Percentiles rank a stretch among this genome's conserved stretches.
phyloP scores from a whole-genome alignment of 768 basidiomycete species.

The Postia placenta region DNA sequence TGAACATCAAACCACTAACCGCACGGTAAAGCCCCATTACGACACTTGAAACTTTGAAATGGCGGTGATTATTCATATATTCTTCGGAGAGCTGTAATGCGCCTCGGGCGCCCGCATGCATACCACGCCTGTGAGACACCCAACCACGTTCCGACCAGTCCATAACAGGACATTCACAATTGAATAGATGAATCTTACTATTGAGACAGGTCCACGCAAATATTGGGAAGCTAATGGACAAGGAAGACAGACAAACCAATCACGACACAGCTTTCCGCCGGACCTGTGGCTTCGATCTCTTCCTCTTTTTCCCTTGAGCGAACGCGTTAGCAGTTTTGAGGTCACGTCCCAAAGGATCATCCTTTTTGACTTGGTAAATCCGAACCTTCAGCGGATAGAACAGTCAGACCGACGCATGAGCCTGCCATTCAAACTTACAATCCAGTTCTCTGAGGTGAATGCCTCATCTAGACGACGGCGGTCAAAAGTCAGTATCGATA shows the following conservation, averaged over 20 bases:
- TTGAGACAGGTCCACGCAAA: no score
- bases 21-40: no score
- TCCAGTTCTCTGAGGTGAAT: slow-evolving; percentile 99
- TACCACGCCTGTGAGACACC: no score
- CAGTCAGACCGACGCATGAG: neutral
- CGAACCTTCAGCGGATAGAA: slow-evolving; percentile 48
- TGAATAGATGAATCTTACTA: no score
- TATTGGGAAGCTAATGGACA: no score
- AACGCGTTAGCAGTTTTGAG: slow-evolving; percentile 86
- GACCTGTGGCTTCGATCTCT: slow-evolving; percentile 62
- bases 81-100: no score
- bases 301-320: slow-evolving; percentile 82
- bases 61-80: no score
- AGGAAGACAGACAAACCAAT: neutral
- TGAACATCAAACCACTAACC: no score
- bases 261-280: slow-evolving; percentile 46
- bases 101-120: no score
- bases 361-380: slow-evolving; percentile 93
- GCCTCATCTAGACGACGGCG: slow-evolving; percentile 70
- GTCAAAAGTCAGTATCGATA: slow-evolving; percentile 3
- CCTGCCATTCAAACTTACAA: slow-evolving; percentile 47
- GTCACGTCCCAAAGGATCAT: slow-evolving; percentile 87
- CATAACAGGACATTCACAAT: no score
- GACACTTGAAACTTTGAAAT: no score
- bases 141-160: no score